Evolutionary conservation across 192 early-diverging fungal species (phyloP).

Genomic region (Gigaspora rosea): DNA sequence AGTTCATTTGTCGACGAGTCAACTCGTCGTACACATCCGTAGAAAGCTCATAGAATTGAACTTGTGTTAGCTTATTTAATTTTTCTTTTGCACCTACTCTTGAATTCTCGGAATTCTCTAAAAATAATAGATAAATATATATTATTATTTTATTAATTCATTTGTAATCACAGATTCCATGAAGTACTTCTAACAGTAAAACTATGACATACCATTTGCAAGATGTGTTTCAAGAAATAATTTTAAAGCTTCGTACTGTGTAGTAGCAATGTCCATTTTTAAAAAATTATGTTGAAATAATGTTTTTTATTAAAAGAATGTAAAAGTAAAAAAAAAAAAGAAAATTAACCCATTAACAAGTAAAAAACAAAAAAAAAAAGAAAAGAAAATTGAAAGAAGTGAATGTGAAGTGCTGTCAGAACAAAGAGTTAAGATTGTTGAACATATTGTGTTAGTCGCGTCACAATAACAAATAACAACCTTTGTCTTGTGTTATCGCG

Average conservation of each 20-base stretch:
- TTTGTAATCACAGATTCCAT: not conserved
- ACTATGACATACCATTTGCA: conserved; percentile 36
- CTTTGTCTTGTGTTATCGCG: too few species aligned
- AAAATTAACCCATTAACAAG: too few species aligned
- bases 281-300: not conserved
- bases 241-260: conserved; percentile 57
- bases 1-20: conserved; percentile 62
- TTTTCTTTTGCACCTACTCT: conserved; percentile 68
- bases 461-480: too few species aligned
- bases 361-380: too few species aligned
- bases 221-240: conserved; percentile 52
- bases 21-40: conserved; percentile 97
- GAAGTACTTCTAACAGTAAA: not conserved
- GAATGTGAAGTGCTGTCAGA: too few species aligned
- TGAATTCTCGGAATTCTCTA: conserved; percentile 47
- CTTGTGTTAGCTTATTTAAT: conserved; percentile 70
- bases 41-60: conserved; percentile 90
- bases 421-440: too few species aligned
- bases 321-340: too few species aligned
- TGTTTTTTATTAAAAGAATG: too few species aligned
- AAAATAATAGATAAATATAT: not conserved
- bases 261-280: conserved; percentile 47
- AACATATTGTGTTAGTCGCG: too few species aligned
- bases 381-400: too few species aligned
- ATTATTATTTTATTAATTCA: not conserved